Conservation (phyloP, 352 stramenopile species). For the Globisporangium apiculatum region DNA sequence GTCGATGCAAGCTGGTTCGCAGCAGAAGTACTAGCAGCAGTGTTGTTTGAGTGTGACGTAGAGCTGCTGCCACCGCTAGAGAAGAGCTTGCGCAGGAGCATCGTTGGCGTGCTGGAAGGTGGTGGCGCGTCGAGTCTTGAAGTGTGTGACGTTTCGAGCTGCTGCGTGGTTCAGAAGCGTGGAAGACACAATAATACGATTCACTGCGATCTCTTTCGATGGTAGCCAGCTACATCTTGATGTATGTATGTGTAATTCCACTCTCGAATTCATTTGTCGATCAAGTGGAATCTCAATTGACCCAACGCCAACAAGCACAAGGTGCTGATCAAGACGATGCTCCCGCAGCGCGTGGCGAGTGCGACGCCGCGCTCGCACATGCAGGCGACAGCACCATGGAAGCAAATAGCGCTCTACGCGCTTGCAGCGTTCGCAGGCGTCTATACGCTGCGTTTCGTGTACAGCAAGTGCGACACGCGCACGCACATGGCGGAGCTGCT, state of each 20-base stretch:
- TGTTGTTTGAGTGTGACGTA: not conserved
- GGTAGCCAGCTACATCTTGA: too few species aligned
- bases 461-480: slow-evolving; percentile 72
- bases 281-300: not conserved
- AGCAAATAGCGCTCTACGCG: slow-evolving; percentile 21
- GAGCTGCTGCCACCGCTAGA: slow-evolving; percentile 7
- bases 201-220: too few species aligned
- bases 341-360: slow-evolving; percentile 15
- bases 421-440: slow-evolving; percentile 18
- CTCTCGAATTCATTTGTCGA: not conserved
- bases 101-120: not conserved
- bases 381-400: slow-evolving; percentile 10
- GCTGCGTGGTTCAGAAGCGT: too few species aligned
- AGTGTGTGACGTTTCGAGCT: too few species aligned
- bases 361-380: slow-evolving; percentile 3
- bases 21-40: not conserved
- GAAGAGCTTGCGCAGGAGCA: slow-evolving; percentile 60
- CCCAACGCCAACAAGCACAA: not conserved
- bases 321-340: slow-evolving; percentile 1
- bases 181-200: too few species aligned
- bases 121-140: too few species aligned
- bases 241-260: too few species aligned
- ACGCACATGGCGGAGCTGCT: slow-evolving; percentile 57
- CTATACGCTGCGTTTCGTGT: slow-evolving; percentile 47
- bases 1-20: not conserved